A percentile compares a stretch with the other conserved stretches of the same genome.
These are phyloP conservation scores for Suillus decipiens DNA, from an alignment of 768 basidiomycete species.

Conservation along the genomic window DNA sequence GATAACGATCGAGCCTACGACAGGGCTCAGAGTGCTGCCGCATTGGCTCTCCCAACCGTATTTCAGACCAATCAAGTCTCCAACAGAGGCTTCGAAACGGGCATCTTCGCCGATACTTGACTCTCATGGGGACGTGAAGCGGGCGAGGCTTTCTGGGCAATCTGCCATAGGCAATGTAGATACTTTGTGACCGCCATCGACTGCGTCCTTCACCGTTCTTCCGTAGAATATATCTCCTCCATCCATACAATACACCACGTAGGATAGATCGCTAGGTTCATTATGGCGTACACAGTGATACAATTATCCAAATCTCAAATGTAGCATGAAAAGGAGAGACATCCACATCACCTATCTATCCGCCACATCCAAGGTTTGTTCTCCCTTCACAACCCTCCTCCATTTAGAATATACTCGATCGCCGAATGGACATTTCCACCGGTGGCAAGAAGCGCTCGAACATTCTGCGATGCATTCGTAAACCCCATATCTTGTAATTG, in stretches of 20 bases:
- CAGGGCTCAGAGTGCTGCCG: conserved; percentile 57
- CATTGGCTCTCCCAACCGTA: conserved; percentile 77
- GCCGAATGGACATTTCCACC: conserved; percentile 92
- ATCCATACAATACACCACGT: background rate
- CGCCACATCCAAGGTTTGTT: background rate
- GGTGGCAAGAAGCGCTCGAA: conserved; percentile 86
- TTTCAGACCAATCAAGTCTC: conserved; percentile 30
- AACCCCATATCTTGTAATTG: conserved; percentile 97
- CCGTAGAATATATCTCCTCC: background rate
- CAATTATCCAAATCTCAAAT: background rate
- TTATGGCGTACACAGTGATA: background rate
- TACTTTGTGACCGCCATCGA: background rate
- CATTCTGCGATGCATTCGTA: conserved; percentile 84
- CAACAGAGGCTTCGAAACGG: background rate
- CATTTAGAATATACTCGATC: conserved; percentile 88
- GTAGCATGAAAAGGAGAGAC: background rate
- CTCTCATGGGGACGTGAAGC: background rate
- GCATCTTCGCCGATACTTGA: background rate
- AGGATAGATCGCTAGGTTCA: background rate
- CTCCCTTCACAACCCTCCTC: conserved; percentile 60
- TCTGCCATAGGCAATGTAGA: background rate
- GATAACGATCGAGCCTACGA: conserved; percentile 43
- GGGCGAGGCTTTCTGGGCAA: background rate
- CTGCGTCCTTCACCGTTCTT: background rate
- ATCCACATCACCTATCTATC: background rate